Evolutionary conservation across 805 yeast species (phyloP).

Genomic region (Starmerella powellii): DNA sequence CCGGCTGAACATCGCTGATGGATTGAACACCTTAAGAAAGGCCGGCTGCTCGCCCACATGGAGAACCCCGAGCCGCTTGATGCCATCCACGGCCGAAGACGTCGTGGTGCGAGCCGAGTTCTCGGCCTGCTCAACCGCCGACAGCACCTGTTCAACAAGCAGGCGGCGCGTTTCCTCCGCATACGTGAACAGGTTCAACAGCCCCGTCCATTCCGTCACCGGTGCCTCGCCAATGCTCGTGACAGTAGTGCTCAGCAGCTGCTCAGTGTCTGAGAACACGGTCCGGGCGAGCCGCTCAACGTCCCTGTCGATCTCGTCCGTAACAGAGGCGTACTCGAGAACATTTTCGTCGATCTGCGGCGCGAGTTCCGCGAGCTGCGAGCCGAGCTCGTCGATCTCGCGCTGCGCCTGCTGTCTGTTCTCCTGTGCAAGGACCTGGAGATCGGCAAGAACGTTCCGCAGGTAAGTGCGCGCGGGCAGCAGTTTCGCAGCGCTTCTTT

Average conservation of each 20-base stretch:
- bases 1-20: slow-evolving; percentile 73
- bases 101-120: slow-evolving; percentile 54
- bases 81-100: slow-evolving; percentile 44
- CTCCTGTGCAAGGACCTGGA: slow-evolving; percentile 45
- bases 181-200: slow-evolving; percentile 54
- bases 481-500: slow-evolving; percentile 75
- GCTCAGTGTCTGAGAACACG: slow-evolving; percentile 50
- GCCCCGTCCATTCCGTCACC: slow-evolving; percentile 48
- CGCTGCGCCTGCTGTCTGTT: slow-evolving; percentile 48
- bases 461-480: slow-evolving; percentile 89
- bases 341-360: slow-evolving; percentile 53
- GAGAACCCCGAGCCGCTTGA: slow-evolving; percentile 49
- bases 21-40: slow-evolving; percentile 37
- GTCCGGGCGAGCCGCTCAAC: slow-evolving; percentile 49
- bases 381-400: slow-evolving; percentile 31
- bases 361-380: slow-evolving; percentile 43
- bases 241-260: slow-evolving; percentile 41
- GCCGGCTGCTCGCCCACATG: slow-evolving; percentile 48
- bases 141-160: slow-evolving; percentile 53
- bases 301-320: slow-evolving; percentile 47
- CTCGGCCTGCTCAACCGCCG: slow-evolving; percentile 56
- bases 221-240: slow-evolving; percentile 40
- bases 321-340: slow-evolving; percentile 40
- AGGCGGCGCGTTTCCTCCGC: slow-evolving; percentile 56
- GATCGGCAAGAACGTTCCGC: slow-evolving; percentile 53